These are phyloP conservation scores for Tylopilus balloui DNA, from an alignment of 768 basidiomycete species.

Conservation along the genomic window DNA sequence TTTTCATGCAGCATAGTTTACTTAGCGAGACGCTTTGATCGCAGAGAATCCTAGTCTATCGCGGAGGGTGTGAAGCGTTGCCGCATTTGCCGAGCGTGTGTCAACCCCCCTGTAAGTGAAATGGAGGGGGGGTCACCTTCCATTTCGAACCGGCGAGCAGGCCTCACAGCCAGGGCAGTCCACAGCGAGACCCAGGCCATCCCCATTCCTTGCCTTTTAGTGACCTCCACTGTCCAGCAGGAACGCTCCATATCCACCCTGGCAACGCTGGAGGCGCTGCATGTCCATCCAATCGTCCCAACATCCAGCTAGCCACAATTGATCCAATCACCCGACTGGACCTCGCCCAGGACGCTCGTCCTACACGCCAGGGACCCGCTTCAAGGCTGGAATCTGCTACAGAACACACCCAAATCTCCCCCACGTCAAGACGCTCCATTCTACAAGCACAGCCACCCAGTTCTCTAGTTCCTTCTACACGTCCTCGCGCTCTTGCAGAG, in stretches of 20 bases:
- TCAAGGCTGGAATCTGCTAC: conserved; percentile 47
- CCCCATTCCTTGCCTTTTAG: conserved; percentile 13
- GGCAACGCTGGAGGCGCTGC: conserved; percentile 24
- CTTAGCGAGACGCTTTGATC: conserved; percentile 12
- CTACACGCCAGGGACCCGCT: conserved; percentile 38
- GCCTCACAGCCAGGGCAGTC: conserved; percentile 22
- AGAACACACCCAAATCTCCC: conserved; percentile 24
- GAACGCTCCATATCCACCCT: conserved; percentile 16
- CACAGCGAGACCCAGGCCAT: conserved; percentile 24
- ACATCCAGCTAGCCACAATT: conserved; percentile 47
- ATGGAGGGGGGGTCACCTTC: conserved; percentile 27
- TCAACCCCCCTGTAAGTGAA: conserved; percentile 14
- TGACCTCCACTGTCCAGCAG: conserved; percentile 20
- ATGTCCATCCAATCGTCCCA: conserved; percentile 23
- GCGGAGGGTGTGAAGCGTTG: no score
- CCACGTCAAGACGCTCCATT: conserved; percentile 25
- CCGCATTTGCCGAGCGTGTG: background rate
- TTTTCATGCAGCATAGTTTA: conserved; percentile 22
- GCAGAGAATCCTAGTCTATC: no score
- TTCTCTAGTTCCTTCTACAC: conserved; percentile 62
- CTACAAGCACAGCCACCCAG: conserved; percentile 25
- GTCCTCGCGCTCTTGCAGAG: conserved; percentile 60
- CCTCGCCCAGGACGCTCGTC: conserved; percentile 52
- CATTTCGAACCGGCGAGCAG: conserved; percentile 19
- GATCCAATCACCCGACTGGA: conserved; percentile 58